Conservation (phyloP, 2,329 filamentous ascomycete genomes). For the Aureobasidium uvarum region DNA sequence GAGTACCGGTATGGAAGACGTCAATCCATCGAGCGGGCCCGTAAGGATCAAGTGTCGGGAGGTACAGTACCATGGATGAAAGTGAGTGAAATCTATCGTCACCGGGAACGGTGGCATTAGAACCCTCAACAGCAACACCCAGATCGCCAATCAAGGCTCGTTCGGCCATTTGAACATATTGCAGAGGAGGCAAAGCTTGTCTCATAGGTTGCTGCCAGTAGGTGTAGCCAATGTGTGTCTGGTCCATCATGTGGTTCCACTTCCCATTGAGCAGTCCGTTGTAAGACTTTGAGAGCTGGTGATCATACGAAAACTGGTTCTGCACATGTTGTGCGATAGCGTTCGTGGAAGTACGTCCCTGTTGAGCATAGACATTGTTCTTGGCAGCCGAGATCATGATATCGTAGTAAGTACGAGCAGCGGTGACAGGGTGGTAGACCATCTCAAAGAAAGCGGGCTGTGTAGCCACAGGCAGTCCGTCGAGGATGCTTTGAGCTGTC, state of each 20-base stretch:
- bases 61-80: constrained; percentile 54
- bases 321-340: constrained; percentile 54
- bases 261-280: constrained; percentile 60
- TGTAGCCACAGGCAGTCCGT: constrained; percentile 50
- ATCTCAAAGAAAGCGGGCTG: constrained; percentile 63
- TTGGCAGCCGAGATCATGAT: constrained; percentile 52
- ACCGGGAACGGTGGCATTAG: constrained; percentile 65
- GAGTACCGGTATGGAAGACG: constrained; percentile 59
- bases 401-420: constrained; percentile 57
- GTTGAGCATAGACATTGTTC: constrained; percentile 56
- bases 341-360: constrained; percentile 59
- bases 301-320: constrained; percentile 57
- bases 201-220: constrained; percentile 65
- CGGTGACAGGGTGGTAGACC: constrained; percentile 59
- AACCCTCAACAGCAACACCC: constrained; percentile 63
- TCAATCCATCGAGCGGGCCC: constrained; percentile 61
- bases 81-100: constrained; percentile 60
- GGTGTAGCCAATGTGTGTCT: constrained; percentile 47
- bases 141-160: constrained; percentile 61
- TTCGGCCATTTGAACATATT: constrained; percentile 59
- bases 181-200: constrained; percentile 62
- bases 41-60: constrained; percentile 60
- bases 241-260: constrained; percentile 62
- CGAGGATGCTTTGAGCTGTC: constrained; percentile 57
- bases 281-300: constrained; percentile 56